phyloP scores from a whole-genome alignment of 2,329 filamentous ascomycete genomes.

The Keithomyces neogunnii region DNA sequence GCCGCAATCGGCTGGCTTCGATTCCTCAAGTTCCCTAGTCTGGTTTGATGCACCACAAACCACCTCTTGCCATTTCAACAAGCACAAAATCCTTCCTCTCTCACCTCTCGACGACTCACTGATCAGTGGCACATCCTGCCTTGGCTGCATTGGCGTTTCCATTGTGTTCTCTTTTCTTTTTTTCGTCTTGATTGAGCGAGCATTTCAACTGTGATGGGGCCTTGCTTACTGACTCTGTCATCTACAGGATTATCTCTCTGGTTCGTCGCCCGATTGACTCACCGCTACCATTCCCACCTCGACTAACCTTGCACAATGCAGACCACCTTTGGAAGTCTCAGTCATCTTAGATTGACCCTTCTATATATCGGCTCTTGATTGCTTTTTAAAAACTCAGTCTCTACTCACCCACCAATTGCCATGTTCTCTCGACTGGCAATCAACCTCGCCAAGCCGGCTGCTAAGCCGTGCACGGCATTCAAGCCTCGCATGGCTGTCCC shows the following conservation, averaged over 20 bases:
- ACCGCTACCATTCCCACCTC: slow-evolving; percentile 23
- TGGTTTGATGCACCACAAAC: neutral
- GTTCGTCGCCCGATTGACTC: slow-evolving; percentile 35
- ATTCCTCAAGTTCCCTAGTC: neutral
- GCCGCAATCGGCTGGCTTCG: slow-evolving; percentile 13
- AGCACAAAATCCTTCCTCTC: neutral
- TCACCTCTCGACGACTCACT: neutral
- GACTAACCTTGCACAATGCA: slow-evolving; percentile 15
- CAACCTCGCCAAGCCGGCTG: slow-evolving; percentile 44
- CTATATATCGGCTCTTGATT: neutral
- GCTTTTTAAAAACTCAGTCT: too few species aligned
- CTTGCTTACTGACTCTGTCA: slow-evolving; percentile 31
- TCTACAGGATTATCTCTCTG: slow-evolving; percentile 66
- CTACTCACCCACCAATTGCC: slow-evolving; percentile 15
- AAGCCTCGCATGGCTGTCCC: slow-evolving; percentile 30
- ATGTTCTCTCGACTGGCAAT: slow-evolving; percentile 54
- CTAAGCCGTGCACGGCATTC: slow-evolving; percentile 33
- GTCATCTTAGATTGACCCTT: slow-evolving; percentile 17
- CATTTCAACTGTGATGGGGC: neutral
- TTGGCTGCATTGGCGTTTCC: neutral
- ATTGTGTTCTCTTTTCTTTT: neutral
- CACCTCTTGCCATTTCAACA: neutral
- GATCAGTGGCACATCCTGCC: neutral
- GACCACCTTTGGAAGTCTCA: slow-evolving; percentile 36
- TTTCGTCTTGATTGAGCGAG: neutral